A percentile compares a stretch with the other conserved stretches of the same genome.
phyloP scores from a whole-genome alignment of 257 asterid genomes.

The Solanum lignicaule region DNA sequence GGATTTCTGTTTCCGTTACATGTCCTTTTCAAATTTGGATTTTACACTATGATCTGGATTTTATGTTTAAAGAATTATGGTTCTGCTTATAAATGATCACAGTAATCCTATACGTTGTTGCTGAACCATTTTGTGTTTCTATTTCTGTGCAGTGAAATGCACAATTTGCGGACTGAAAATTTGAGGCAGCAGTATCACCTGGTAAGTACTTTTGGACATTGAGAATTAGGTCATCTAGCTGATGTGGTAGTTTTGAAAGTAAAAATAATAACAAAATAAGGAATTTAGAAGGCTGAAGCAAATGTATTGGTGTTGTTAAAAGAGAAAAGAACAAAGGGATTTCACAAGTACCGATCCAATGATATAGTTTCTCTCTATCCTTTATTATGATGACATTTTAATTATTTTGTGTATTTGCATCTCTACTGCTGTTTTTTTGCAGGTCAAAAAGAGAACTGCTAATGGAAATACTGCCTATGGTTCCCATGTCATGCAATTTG shows the following conservation, averaged over 20 bases:
- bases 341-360: background rate
- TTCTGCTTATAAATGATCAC: background rate
- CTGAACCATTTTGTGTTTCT: background rate
- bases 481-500: constrained; percentile 95
- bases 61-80: background rate
- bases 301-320: background rate
- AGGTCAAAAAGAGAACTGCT: constrained; percentile 78
- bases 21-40: background rate
- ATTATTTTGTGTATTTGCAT: background rate
- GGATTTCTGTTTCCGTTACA: background rate
- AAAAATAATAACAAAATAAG: background rate
- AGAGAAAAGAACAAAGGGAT: background rate
- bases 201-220: constrained; percentile 37
- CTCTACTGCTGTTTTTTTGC: constrained; percentile 7
- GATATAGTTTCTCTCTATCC: background rate
- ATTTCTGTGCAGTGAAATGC: constrained; percentile 55
- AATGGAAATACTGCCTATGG: constrained; percentile 51
- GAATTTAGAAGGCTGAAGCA: background rate
- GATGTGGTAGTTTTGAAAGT: background rate
- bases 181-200: constrained; percentile 74
- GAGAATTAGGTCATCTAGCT: background rate
- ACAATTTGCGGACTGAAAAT: constrained; percentile 75
- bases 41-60: background rate
- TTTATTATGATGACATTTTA: background rate
- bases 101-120: background rate